A percentile compares a stretch with the other conserved stretches of the same genome.
phyloP scores from a whole-genome alignment of 2,329 filamentous ascomycete species.

The Paraphaeosphaeria sporulosa region DNA sequence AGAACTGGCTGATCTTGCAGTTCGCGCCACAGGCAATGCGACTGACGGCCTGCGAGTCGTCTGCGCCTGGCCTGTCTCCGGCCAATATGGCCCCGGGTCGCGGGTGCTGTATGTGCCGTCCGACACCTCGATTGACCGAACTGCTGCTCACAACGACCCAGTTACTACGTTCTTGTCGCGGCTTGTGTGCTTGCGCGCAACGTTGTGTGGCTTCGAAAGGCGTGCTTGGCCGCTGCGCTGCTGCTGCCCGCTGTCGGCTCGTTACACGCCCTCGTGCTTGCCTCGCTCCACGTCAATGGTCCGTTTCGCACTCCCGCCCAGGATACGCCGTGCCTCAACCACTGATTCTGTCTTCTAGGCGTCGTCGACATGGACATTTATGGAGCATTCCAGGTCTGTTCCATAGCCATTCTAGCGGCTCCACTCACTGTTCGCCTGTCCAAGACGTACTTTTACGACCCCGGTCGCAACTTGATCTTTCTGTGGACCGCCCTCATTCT shows the following conservation, averaged over 20 bases:
- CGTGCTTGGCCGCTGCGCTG: slow-evolving; percentile 64
- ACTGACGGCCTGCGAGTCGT: slow-evolving; percentile 55
- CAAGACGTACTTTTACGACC: slow-evolving; percentile 69
- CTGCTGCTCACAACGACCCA: slow-evolving; percentile 33
- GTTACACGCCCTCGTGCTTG: slow-evolving; percentile 68
- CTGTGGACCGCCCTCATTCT: slow-evolving; percentile 69
- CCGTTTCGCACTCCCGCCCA: slow-evolving; percentile 34
- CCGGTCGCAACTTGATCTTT: slow-evolving; percentile 71
- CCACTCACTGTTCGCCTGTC: slow-evolving; percentile 69
- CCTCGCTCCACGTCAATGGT: slow-evolving; percentile 66
- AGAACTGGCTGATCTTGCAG: slow-evolving; percentile 29
- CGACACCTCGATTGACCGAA: neutral
- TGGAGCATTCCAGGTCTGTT: slow-evolving; percentile 72
- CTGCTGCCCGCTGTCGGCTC: slow-evolving; percentile 62
- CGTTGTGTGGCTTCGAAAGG: slow-evolving; percentile 67
- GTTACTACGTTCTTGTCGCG: slow-evolving; percentile 70
- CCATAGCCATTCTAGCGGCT: slow-evolving; percentile 70
- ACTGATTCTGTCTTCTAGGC: slow-evolving; percentile 48
- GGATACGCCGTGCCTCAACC: slow-evolving; percentile 13
- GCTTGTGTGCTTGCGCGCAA: slow-evolving; percentile 70
- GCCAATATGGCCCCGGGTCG: slow-evolving; percentile 65
- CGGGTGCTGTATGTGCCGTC: slow-evolving; percentile 54
- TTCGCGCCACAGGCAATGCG: slow-evolving; percentile 29
- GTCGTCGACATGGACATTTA: slow-evolving; percentile 74
- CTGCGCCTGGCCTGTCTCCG: slow-evolving; percentile 65